phyloP scores from a whole-genome alignment of 2,329 filamentous ascomycete genomes.

The Penicillium sp. region DNA sequence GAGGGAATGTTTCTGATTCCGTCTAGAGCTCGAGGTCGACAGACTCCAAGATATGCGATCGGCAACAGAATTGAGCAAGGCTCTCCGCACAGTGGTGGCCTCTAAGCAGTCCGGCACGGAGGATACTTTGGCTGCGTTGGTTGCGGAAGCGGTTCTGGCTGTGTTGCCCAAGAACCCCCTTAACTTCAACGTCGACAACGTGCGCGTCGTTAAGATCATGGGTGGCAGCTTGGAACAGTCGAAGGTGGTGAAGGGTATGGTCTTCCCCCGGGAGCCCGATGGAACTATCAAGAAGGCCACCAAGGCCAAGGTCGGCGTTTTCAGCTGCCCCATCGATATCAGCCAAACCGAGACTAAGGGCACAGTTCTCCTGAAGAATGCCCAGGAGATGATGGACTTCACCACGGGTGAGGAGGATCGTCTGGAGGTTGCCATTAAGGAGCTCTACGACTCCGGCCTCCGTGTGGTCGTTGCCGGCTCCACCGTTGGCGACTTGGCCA shows the following conservation, averaged over 20 bases:
- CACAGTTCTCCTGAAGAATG: constrained; percentile 92
- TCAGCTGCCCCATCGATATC: constrained; percentile 91
- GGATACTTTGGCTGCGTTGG: constrained; percentile 79
- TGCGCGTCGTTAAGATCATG: constrained; percentile 99
- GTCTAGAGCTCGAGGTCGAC: constrained; percentile 76
- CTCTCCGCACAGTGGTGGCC: constrained; percentile 88
- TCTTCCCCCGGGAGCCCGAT: constrained; percentile 94
- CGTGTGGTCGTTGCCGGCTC: constrained; percentile 89
- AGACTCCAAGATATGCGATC: constrained; percentile 81
- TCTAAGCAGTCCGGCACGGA: constrained; percentile 96
- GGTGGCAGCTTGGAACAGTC: constrained; percentile 93
- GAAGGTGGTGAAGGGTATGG: constrained; percentile 95
- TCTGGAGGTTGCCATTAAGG: constrained; percentile 88
- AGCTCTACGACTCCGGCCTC: constrained; percentile 89
- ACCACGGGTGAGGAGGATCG: constrained; percentile 94
- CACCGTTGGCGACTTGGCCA: constrained; percentile 89
- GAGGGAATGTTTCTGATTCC: constrained; percentile 13
- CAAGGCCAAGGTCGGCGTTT: constrained; percentile 95
- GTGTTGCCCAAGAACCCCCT: constrained; percentile 92
- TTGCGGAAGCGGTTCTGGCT: constrained; percentile 78
- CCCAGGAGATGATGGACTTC: constrained; percentile 98
- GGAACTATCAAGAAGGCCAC: constrained; percentile 84
- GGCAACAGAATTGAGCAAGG: constrained; percentile 84
- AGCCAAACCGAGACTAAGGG: constrained; percentile 99
- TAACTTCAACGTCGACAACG: constrained; percentile 98